These are phyloP conservation scores for Kluyveromyces sp. DNA, from an alignment of 1,139 yeast genomes.

Conservation along the genomic window DNA sequence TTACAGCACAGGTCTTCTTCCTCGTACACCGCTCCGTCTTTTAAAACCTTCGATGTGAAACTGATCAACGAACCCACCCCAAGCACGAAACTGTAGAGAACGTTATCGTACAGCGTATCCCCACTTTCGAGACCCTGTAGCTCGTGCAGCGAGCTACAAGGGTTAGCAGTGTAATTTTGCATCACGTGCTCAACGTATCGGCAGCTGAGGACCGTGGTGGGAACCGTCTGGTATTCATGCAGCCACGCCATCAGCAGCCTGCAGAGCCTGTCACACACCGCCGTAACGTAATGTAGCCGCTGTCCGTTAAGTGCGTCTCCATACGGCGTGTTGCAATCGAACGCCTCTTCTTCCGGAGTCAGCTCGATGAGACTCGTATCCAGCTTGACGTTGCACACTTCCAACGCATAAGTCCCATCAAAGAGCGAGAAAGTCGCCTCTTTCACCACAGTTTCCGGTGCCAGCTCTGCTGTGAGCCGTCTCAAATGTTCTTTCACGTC, in stretches of 20 bases:
- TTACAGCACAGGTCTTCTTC: slow-evolving; percentile 71
- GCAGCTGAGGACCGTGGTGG: slow-evolving; percentile 59
- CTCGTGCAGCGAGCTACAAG: slow-evolving; percentile 14
- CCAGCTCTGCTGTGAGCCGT: slow-evolving; percentile 32
- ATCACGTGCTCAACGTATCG: slow-evolving; percentile 53
- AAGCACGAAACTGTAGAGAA: slow-evolving; percentile 41
- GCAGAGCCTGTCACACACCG: slow-evolving; percentile 43
- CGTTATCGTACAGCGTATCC: slow-evolving; percentile 38
- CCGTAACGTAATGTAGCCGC: slow-evolving; percentile 36
- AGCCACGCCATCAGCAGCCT: slow-evolving; percentile 52
- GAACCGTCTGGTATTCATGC: slow-evolving; percentile 48
- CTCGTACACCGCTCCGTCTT: slow-evolving; percentile 56
- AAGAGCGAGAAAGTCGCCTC: slow-evolving; percentile 50
- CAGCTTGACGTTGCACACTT: slow-evolving; percentile 51
- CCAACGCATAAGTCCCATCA: slow-evolving; percentile 72
- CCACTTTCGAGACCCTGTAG: slow-evolving; percentile 29
- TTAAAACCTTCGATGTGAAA: slow-evolving; percentile 42
- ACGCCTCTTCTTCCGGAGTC: slow-evolving; percentile 34
- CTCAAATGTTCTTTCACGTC: slow-evolving; percentile 43
- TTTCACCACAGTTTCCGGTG: slow-evolving; percentile 43
- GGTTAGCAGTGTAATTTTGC: slow-evolving; percentile 34
- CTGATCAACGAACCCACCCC: slow-evolving; percentile 51
- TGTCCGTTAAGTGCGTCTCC: slow-evolving; percentile 20
- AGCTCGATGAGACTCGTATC: slow-evolving; percentile 55
- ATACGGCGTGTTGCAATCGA: slow-evolving; percentile 22